Percentiles rank a stretch among this genome's conserved stretches.
Evolutionary conservation across 2,329 filamentous ascomycete species (phyloP).

Genomic region (Xylaria sp.): DNA sequence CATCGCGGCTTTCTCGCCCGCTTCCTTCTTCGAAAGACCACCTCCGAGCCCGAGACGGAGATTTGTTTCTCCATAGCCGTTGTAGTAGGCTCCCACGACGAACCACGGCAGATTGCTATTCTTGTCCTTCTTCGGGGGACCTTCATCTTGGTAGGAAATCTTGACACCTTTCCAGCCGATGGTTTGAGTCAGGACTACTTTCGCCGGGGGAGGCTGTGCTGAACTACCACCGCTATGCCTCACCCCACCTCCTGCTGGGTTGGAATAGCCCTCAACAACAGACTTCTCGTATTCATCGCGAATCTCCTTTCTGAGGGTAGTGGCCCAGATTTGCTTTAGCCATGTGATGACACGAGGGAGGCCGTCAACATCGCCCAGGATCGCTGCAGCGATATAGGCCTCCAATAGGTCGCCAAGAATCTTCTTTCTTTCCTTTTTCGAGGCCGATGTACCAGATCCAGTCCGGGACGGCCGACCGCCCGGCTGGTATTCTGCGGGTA

Average conservation of each 20-base stretch:
- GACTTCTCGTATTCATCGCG: constrained; percentile 41
- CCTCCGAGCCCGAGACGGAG: constrained; percentile 67
- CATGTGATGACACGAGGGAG: constrained; percentile 67
- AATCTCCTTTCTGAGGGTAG: constrained; percentile 64
- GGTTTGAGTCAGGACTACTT: constrained; percentile 56
- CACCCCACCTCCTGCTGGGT: constrained; percentile 3
- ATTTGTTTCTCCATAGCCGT: constrained; percentile 70
- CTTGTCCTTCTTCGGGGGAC: constrained; percentile 60
- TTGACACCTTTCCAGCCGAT: constrained; percentile 64
- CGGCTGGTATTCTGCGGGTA: constrained; percentile 55
- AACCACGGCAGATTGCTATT: constrained; percentile 61
- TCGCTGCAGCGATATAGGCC: constrained; percentile 81
- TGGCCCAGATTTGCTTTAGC: constrained; percentile 77
- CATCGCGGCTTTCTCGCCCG: constrained; percentile 69
- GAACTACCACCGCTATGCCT: constrained; percentile 18
- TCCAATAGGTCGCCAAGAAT: constrained; percentile 88
- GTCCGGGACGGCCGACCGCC: constrained; percentile 35
- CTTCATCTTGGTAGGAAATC: constrained; percentile 66
- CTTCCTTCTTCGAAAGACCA: constrained; percentile 71
- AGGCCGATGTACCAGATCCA: constrained; percentile 47
- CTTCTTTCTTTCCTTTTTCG: constrained; percentile 67
- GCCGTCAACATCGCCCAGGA: constrained; percentile 72
- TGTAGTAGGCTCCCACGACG: constrained; percentile 67
- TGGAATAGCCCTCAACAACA: constrained; percentile 27
- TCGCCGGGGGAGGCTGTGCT: constrained; percentile 45